Evolutionary conservation across 2,329 filamentous ascomycete genomes (phyloP), one percentile per base, ranked within the genome.

Genomic region (Trichoderma atrobrunneum): DNA sequence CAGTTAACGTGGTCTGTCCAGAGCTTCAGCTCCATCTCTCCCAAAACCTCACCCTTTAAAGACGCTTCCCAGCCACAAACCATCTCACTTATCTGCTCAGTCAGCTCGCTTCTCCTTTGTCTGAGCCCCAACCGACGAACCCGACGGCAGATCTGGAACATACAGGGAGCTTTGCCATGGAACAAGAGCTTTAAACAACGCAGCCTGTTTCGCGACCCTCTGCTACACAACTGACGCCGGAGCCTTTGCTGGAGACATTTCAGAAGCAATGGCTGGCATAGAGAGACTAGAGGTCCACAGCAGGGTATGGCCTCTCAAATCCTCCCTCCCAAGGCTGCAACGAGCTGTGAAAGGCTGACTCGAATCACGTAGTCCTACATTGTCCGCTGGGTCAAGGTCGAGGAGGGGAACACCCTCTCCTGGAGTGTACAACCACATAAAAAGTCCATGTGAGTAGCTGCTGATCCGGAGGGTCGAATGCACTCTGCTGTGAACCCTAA

Each of bases 351-450:
- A 71, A 26, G 57, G 73, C 78, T 80, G 76, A 79, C 72, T 18
- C 14, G 64, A 28, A n/a, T 48, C n/a, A 18, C 76, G 76, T 76
- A 98, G 96, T 97, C 94, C 75, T 99, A 99, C 84, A 94, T 99
- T 77, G 93, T 99, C 72, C 94, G 96, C 79, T 99, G 96, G 95
- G 93, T 98, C 77, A 92, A 94, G 80, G 95, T 98, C 76, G 91
- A 94, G 71, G 91, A 94, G 75, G 92, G 92, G 69, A 92, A 97
- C 81, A 97, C 95, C 65, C 94, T 99, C 77, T 97, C 95, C 18
- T 99, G 96, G 96, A 98, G 94, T 79, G 90, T 99, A 51, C 95
- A 98, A 80, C 96, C 96, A 57, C 94, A 98, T 82, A 98, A 97
- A 85, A 98, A 98, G 84, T 98, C 95, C 72, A 92, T 99, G 90